Base-by-base conservation (phyloP, 140 eudicot genomes). In the Ambrosia hybrid region DNA sequence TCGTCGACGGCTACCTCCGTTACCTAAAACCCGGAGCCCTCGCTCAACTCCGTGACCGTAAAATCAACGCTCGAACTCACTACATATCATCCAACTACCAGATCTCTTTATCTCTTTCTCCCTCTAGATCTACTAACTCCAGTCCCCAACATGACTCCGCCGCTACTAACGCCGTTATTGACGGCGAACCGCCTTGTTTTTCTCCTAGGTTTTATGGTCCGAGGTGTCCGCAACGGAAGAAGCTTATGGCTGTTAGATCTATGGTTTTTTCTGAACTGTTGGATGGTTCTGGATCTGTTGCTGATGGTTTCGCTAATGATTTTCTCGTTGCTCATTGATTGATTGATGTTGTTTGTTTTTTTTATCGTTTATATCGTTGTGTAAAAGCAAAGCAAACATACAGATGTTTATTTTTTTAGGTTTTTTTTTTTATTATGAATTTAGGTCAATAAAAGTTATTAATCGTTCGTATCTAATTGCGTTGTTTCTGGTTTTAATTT, bases 21-120 rank as follows among this genome's bases (percentile, higher is more conserved):
- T 86, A 77, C 74, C 78, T 86, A 14, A 86, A 86, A 70, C 91
- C 91, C 33, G 91, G 91, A 17, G 88, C 91, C 2, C 86, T 86
- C 3, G 91, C 91, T n/a, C 67, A 86, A 72, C 91, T 86, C 56
- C 78, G 88, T 0, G 88, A 86, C 80, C 65, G 84, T 1, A 80
- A 76, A 80, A 83, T 86, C 69, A 80, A 73, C 72, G 85, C 85
- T 52, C 80, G 75, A 68, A 66, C 88, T 64, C 82, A 80, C 38
- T 78, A 78, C 16, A 63, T 68, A 17, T 52, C 69, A 59, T 15
- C 76, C 30, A 45, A 55, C n/a, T 16, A 70, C 16, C 89, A 78
- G 85, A 82, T 85, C 83, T 76, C 45, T 15, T 51, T 66, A 15
- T 51, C 4, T 11, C 16, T 48, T 8, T 75, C 84, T 3, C 78